Percentiles rank a stretch among this genome's conserved stretches.
Conservation (phyloP, 257 asterid species). For the Osmanthus fragrans region DNA sequence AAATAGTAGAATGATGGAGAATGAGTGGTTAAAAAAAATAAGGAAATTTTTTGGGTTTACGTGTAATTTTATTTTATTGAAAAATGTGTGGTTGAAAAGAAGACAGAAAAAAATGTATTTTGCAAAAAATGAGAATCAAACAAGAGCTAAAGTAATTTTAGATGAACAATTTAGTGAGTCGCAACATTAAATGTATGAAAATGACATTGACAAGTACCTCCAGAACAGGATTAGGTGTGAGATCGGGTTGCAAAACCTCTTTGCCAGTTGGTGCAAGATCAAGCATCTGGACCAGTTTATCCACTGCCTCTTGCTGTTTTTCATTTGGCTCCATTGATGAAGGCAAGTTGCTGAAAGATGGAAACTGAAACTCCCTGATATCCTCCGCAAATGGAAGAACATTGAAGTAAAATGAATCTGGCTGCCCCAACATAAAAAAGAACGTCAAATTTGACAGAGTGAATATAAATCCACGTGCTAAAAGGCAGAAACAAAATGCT, state of each 20-base stretch:
- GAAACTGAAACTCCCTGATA: constrained; percentile 93
- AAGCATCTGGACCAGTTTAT: constrained; percentile 82
- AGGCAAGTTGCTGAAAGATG: constrained; percentile 85
- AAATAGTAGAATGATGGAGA: no score
- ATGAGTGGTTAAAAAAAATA: no score
- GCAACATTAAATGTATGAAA: no score
- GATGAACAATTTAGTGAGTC: no score
- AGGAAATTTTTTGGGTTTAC: no score
- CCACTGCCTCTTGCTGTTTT: constrained; percentile 82
- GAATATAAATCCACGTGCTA: no score
- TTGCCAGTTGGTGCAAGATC: constrained; percentile 80
- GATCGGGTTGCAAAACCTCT: constrained; percentile 71
- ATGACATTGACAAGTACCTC: constrained; percentile 46
- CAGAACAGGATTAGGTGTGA: constrained; percentile 87
- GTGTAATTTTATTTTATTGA: no score
- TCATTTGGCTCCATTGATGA: constrained; percentile 78
- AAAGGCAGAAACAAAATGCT: background rate
- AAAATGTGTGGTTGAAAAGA: no score
- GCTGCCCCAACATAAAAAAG: constrained; percentile 42
- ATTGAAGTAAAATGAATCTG: constrained; percentile 94
- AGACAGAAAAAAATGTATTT: no score
- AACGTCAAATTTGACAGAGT: constrained; percentile 1
- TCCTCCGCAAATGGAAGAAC: constrained; percentile 98
- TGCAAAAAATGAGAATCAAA: no score
- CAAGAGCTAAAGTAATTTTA: no score